phyloP scores from a whole-genome alignment of 2,329 filamentous ascomycete genomes.

The Waltergamsia citrina region DNA sequence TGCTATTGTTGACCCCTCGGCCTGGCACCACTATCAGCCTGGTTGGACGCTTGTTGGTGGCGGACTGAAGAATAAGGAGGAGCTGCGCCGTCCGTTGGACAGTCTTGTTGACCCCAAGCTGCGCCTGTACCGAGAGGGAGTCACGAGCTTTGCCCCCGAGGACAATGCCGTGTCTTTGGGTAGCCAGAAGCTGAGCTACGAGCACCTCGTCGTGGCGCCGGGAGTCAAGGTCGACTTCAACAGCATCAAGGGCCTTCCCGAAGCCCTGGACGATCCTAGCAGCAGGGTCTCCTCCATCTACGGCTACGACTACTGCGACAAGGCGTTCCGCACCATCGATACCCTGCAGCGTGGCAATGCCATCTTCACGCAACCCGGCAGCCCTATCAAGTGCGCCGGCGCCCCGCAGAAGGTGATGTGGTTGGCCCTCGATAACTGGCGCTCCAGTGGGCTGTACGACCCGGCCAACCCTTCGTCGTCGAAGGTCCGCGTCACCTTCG shows the following conservation, averaged over 20 bases:
- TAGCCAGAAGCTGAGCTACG: conserved; percentile 47
- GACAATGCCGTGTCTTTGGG: conserved; percentile 45
- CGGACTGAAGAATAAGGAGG: conserved; percentile 53
- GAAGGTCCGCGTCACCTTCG: conserved; percentile 41
- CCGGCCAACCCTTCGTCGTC: conserved; percentile 25
- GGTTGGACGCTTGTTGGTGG: conserved; percentile 62
- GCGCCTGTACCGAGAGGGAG: conserved; percentile 46
- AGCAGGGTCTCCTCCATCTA: conserved; percentile 47
- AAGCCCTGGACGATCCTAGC: conserved; percentile 38
- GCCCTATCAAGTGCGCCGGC: conserved; percentile 50
- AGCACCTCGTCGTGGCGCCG: conserved; percentile 55
- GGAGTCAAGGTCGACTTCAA: conserved; percentile 42
- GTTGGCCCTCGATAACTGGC: conserved; percentile 52
- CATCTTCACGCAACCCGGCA: conserved; percentile 50
- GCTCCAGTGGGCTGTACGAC: conserved; percentile 39
- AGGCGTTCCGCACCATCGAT: conserved; percentile 38
- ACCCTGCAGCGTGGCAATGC: conserved; percentile 38
- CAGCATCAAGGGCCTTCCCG: conserved; percentile 44
- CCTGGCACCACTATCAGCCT: conserved; percentile 59
- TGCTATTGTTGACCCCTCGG: conserved; percentile 52
- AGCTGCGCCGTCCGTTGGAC: conserved; percentile 40
- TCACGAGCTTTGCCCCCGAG: conserved; percentile 41
- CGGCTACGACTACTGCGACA: conserved; percentile 44
- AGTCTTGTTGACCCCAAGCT: conserved; percentile 49
- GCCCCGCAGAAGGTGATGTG: conserved; percentile 55